Percentiles rank a stretch among this genome's conserved stretches.
phyloP scores from a whole-genome alignment of 805 yeast genomes.

The Metschnikowia dekortorum region DNA sequence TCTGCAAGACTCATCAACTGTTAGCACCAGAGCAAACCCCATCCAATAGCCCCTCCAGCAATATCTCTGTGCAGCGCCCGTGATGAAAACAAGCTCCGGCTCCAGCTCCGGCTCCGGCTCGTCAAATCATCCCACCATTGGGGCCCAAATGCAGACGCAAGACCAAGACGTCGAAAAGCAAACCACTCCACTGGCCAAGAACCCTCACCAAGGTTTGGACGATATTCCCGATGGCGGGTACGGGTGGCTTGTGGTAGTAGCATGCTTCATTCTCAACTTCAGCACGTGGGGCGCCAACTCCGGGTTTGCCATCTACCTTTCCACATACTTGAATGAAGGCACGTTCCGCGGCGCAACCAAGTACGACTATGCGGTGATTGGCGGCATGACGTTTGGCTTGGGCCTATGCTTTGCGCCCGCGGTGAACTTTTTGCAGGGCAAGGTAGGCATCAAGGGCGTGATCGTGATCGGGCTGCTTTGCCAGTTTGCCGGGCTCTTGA shows the following conservation, averaged over 20 bases:
- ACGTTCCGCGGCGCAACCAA: conserved; percentile 52
- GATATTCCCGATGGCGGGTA: conserved; percentile 53
- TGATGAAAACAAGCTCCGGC: too few relatives aligned
- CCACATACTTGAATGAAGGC: conserved; percentile 47
- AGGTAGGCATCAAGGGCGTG: conserved; percentile 41
- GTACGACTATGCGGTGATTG: conserved; percentile 60
- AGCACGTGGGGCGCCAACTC: conserved; percentile 73
- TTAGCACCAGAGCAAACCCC: too few relatives aligned
- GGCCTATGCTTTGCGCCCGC: conserved; percentile 61
- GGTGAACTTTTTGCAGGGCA: conserved; percentile 46
- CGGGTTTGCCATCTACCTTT: conserved; percentile 60
- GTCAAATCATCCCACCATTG: neutral
- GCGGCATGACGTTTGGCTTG: conserved; percentile 59
- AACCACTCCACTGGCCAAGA: neutral
- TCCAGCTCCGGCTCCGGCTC: neutral
- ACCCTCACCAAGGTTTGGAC: neutral
- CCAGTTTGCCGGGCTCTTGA: conserved; percentile 51
- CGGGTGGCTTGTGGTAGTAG: conserved; percentile 60
- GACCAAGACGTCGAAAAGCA: neutral
- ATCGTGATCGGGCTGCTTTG: conserved; percentile 46
- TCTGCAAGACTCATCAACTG: too few relatives aligned
- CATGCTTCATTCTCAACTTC: conserved; percentile 48
- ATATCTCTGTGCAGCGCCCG: too few relatives aligned
- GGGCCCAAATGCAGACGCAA: neutral
- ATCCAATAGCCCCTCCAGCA: too few relatives aligned